Percentiles rank a stretch among this genome's conserved stretches.
Evolutionary conservation across 2,329 filamentous ascomycete genomes (phyloP).

Genomic region (Colletotrichum graminicola): DNA sequence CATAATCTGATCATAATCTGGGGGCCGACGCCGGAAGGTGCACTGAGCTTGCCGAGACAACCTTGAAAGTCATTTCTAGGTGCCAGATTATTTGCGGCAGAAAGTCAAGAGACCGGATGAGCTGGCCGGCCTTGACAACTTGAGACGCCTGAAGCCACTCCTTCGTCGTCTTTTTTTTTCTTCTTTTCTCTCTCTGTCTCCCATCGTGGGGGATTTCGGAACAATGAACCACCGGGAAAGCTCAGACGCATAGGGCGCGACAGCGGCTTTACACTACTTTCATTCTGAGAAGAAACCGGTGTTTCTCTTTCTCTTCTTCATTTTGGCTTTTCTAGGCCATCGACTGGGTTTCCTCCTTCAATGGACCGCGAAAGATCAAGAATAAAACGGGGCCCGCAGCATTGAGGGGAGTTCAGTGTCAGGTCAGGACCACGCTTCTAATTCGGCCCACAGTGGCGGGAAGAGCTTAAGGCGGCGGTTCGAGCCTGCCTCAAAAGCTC

Average conservation of each 20-base stretch:
- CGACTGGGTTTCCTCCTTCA: neutral
- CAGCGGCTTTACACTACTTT: slow-evolving; percentile 21
- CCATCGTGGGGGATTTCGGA: neutral
- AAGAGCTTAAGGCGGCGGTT: slow-evolving; percentile 27
- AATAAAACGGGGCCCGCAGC: slow-evolving; percentile 20
- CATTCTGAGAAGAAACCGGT: slow-evolving; percentile 14
- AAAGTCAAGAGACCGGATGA: slow-evolving; percentile 10
- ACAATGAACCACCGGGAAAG: slow-evolving; percentile 13
- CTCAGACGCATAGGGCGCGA: slow-evolving; percentile 19
- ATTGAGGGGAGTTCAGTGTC: neutral
- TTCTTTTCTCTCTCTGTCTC: neutral
- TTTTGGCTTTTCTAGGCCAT: neutral
- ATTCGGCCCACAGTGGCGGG: slow-evolving; percentile 16
- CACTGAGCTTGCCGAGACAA: slow-evolving; percentile 1
- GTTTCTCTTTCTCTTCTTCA: slow-evolving; percentile 18
- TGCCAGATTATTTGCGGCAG: slow-evolving; percentile 15
- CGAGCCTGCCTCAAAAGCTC: slow-evolving; percentile 34
- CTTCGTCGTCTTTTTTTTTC: slow-evolving; percentile 2
- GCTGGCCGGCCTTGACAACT: slow-evolving; percentile 4
- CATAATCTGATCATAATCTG: slow-evolving; percentile 24
- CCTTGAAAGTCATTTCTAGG: neutral
- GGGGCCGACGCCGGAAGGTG: slow-evolving; percentile 6
- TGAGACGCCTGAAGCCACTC: slow-evolving; percentile 15
- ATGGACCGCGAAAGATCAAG: neutral
- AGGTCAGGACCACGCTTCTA: slow-evolving; percentile 21